phyloP scores from a whole-genome alignment of 768 basidiomycete species.

The Suillus brevipes region DNA sequence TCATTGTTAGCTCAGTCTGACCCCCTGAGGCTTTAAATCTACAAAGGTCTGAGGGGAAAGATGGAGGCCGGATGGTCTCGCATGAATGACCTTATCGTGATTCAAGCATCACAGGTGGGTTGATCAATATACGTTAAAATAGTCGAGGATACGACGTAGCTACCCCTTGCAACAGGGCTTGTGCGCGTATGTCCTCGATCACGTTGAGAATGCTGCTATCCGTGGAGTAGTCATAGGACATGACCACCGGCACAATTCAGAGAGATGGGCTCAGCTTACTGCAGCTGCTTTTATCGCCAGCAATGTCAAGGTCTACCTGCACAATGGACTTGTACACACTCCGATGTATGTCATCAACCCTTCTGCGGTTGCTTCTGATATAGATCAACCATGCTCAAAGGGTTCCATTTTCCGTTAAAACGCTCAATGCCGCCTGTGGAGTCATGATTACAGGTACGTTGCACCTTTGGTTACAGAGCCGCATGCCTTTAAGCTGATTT shows the following conservation, averaged over 20 bases:
- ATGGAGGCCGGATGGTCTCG: slow-evolving; percentile 92
- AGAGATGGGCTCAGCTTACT: slow-evolving; percentile 74
- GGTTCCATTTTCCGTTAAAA: slow-evolving; percentile 77
- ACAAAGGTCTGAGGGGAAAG: slow-evolving; percentile 65
- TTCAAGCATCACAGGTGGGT: slow-evolving; percentile 77
- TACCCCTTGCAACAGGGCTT: slow-evolving; percentile 54
- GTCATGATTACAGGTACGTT: slow-evolving; percentile 84
- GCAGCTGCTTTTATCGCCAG: slow-evolving; percentile 66
- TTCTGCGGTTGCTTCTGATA: slow-evolving; percentile 1
- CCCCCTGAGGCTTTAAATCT: neutral
- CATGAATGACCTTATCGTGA: slow-evolving; percentile 86
- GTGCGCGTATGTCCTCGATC: slow-evolving; percentile 63
- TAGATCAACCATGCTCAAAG: slow-evolving; percentile 36
- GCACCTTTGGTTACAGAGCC: neutral
- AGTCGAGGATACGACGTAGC: neutral
- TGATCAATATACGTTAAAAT: neutral
- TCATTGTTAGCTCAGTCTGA: slow-evolving; percentile 10
- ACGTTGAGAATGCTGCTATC: slow-evolving; percentile 49
- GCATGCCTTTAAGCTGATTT: slow-evolving; percentile 1
- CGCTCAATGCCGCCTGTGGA: slow-evolving; percentile 70
- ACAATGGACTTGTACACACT: slow-evolving; percentile 73
- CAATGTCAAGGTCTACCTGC: slow-evolving; percentile 68
- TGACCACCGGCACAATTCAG: slow-evolving; percentile 83
- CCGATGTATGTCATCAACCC: slow-evolving; percentile 54
- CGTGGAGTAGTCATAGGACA: slow-evolving; percentile 83